A percentile compares a stretch with the other conserved stretches of the same genome.
Conservation (phyloP, 2,329 filamentous ascomycete genomes). For the Arthrobotrys musiformis region DNA sequence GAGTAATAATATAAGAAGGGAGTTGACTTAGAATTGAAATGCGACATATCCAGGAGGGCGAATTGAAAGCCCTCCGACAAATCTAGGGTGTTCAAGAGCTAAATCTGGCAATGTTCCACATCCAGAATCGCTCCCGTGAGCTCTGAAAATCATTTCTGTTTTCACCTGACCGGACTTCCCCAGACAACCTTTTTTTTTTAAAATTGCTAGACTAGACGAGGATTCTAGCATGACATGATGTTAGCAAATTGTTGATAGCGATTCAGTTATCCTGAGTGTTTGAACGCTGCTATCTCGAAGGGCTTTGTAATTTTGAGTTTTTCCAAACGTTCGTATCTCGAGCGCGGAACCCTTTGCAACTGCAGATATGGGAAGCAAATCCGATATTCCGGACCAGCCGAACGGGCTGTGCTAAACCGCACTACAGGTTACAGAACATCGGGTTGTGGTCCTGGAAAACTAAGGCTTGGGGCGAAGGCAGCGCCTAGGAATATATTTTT, state of each 20-base stretch:
- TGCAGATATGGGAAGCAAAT: constrained; percentile 50
- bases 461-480: constrained; percentile 15
- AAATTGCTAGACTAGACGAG: constrained; percentile 3
- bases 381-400: constrained; percentile 52
- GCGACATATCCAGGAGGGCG: constrained; percentile 11
- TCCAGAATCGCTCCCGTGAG: constrained; percentile 33
- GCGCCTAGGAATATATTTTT: constrained; percentile 4
- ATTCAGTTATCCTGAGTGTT: not conserved
- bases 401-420: constrained; percentile 39
- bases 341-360: constrained; percentile 12
- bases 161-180: constrained; percentile 32
- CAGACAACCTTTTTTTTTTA: constrained; percentile 1
- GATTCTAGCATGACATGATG: not conserved
- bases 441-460: not conserved
- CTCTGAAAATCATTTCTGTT: constrained; percentile 45
- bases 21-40: constrained; percentile 40
- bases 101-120: constrained; percentile 31
- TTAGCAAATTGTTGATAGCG: not conserved
- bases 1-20: constrained; percentile 14
- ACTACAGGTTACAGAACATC: not conserved
- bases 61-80: constrained; percentile 14
- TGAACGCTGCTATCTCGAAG: not conserved
- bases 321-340: constrained; percentile 5
- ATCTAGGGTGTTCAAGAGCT: constrained; percentile 25
- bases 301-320: not conserved